Percentiles rank a stretch among this genome's conserved stretches.
Evolutionary conservation across 179 eudicot species (phyloP).

Genomic region (Beta lomatogona): DNA sequence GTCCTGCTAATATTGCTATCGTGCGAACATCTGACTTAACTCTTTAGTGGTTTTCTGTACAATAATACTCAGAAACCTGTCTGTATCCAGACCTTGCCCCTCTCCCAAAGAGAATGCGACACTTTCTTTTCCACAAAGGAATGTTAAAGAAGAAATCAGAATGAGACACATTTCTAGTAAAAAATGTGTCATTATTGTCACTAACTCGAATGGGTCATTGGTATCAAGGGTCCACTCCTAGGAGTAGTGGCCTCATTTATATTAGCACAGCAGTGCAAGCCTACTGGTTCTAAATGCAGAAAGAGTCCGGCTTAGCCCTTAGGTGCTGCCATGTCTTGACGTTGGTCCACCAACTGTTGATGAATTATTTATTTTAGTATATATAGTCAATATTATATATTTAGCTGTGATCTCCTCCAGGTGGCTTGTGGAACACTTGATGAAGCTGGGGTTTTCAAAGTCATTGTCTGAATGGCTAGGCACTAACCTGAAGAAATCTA

Average conservation of each 20-base stretch:
- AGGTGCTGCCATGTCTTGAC: not conserved
- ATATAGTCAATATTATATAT: not conserved
- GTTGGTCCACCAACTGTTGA: not conserved
- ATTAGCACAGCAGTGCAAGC: not conserved
- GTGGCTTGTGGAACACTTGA: constrained; percentile 95
- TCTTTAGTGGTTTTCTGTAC: not conserved
- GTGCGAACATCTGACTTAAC: not conserved
- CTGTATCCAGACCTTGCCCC: not conserved
- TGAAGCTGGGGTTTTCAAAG: constrained; percentile 83
- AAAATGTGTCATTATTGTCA: no score
- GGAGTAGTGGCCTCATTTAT: not conserved
- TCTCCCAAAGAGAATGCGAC: no score
- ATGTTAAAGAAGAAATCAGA: not conserved
- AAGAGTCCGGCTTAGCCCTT: not conserved
- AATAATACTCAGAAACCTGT: not conserved
- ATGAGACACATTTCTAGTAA: not conserved
- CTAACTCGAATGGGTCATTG: not conserved
- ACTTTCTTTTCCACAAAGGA: not conserved
- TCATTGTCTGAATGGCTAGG: constrained; percentile 92
- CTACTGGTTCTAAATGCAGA: not conserved
- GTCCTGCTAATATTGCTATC: not conserved
- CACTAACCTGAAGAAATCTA: constrained; percentile 77
- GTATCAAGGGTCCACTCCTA: not conserved
- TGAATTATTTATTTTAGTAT: not conserved
- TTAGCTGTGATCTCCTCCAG: constrained; percentile 37